Conservation (phyloP, 345 rosid genomes). For the Gossypium arboreum region DNA sequence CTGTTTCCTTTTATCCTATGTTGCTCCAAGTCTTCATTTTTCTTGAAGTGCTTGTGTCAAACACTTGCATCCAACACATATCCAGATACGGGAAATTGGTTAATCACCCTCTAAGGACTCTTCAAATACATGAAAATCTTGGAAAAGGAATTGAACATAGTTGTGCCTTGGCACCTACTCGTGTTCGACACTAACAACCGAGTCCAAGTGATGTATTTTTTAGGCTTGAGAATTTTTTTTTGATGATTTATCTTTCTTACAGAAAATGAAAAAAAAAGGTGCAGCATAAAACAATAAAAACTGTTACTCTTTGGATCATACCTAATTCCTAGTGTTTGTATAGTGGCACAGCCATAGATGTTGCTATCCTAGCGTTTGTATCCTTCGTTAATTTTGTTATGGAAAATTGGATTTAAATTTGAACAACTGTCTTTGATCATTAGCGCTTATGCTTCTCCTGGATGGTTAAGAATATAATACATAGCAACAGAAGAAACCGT, state of each 20-base stretch:
- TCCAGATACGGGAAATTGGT: too few species aligned
- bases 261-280: neutral
- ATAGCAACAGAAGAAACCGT: neutral
- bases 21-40: neutral
- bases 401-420: neutral
- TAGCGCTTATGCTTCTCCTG: neutral
- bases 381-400: neutral
- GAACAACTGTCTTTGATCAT: neutral
- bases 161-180: too few species aligned
- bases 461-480: neutral
- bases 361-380: neutral
- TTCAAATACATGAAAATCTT: neutral
- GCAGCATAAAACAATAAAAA: neutral
- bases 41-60: neutral
- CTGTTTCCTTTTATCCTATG: neutral
- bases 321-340: neutral
- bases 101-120: neutral
- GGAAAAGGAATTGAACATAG: neutral
- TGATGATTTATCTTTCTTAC: neutral
- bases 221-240: neutral
- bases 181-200: neutral
- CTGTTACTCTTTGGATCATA: neutral
- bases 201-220: neutral
- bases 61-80: too few species aligned
- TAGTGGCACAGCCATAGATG: neutral